Percentiles rank a stretch among this genome's conserved stretches.
Conservation (phyloP, 75 land plant genomes). For the Isoetes taiwanensis region DNA sequence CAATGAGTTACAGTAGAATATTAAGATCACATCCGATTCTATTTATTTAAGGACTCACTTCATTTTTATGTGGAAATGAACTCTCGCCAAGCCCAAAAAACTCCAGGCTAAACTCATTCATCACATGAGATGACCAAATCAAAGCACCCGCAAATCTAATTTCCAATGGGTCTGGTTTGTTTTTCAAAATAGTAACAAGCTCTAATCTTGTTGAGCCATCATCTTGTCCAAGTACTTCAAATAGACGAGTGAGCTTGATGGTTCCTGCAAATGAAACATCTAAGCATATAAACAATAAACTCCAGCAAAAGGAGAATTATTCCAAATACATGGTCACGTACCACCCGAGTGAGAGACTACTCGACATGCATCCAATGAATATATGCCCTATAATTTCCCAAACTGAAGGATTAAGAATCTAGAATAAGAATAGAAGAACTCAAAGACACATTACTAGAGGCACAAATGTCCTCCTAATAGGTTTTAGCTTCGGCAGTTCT, state of each 20-base stretch:
- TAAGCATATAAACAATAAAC: background rate
- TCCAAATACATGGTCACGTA: background rate
- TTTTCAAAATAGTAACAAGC: background rate
- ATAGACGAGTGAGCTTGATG: background rate
- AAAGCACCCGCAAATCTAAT: background rate
- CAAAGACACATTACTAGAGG: no score
- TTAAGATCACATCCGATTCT: background rate
- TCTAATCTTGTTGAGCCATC: constrained; percentile 10
- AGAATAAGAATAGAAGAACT: no score
- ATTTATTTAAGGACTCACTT: background rate
- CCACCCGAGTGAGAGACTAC: background rate
- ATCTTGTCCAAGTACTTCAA: constrained; percentile 7
- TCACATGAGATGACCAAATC: background rate
- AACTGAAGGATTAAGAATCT: background rate
- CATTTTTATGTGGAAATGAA: background rate
- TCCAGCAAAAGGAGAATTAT: background rate
- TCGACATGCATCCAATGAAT: background rate
- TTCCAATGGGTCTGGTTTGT: background rate
- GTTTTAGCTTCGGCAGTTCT: no score
- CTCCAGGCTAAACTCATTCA: constrained; percentile 4
- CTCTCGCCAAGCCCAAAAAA: background rate
- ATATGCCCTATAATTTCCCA: constrained; percentile 4
- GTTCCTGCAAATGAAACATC: background rate
- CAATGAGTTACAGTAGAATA: background rate
- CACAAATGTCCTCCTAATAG: no score